Evolutionary conservation across 2,329 filamentous ascomycete genomes (phyloP).

Genomic region (Diplodia seriata): DNA sequence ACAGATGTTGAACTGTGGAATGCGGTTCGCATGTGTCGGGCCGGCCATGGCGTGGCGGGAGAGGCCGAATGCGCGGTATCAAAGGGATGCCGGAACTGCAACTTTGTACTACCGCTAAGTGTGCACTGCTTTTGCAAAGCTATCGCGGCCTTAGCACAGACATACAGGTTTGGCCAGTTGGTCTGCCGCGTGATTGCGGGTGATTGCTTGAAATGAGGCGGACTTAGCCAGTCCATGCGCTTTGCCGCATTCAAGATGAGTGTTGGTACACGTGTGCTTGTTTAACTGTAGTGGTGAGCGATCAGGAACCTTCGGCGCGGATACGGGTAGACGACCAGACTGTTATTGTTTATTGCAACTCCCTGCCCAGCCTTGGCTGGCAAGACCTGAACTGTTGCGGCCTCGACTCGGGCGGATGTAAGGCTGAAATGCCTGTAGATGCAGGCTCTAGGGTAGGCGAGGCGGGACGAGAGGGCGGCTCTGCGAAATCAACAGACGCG

Average conservation of each 20-base stretch:
- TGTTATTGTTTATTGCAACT: neutral
- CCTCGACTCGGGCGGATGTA: neutral
- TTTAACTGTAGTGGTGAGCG: neutral
- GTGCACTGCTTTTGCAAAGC: slow-evolving; percentile 1
- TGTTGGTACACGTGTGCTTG: neutral
- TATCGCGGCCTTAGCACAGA: neutral
- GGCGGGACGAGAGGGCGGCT: slow-evolving; percentile 12
- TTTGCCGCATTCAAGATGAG: neutral
- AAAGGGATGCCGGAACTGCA: neutral
- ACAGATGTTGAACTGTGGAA: neutral
- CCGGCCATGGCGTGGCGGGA: neutral
- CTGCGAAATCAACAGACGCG: neutral
- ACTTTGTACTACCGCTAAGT: neutral
- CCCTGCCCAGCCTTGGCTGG: neutral
- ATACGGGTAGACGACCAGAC: neutral
- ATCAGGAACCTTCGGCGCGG: neutral
- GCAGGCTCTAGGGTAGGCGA: neutral
- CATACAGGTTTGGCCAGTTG: neutral
- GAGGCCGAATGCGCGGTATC: neutral
- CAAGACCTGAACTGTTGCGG: neutral
- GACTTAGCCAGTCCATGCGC: neutral
- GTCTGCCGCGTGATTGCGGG: neutral
- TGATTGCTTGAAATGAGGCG: neutral
- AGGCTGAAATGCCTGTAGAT: slow-evolving; percentile 19
- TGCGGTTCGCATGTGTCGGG: slow-evolving; percentile 7